Evolutionary conservation across 805 yeast genomes (phyloP), one percentile per base, ranked within the genome.

Genomic region (Wickerhamiella azyma): DNA sequence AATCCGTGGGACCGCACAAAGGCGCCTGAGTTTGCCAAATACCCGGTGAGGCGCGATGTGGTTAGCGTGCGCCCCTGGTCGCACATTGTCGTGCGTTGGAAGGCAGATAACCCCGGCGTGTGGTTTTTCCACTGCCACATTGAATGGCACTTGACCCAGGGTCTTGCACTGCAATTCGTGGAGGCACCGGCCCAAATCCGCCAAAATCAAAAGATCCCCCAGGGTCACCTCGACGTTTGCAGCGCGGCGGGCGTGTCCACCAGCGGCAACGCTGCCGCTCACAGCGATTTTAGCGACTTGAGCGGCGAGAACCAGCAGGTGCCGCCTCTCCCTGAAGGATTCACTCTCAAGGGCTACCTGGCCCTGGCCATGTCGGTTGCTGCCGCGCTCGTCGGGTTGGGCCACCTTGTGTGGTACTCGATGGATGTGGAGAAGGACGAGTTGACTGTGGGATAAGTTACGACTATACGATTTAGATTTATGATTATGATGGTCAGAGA

Each of bases 61-160:
- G 66, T 81, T 9, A 79, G 77, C 56, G 85, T 83, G 40, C 74
- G 77, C 60, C 86, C 94, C 24, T 84, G 82, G 60, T 86, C 96
- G 2, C 80, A 84, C 67, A 72, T 86, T 59, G 88, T 85, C 26
- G 59, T 89, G 52, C 76, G 97, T 61, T 89, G 88, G 72, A 75
- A 74, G 59, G 94, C 97, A 45, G 79, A 82, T 62, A 92, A 92
- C 64, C 98, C 97, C 26, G 98, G 98, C 69, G 88, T 88, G 38
- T 89, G 97, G 98, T 76, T 79, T 64, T 92, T 92, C 92, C 98
- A 89, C 68, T 89, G 98, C 68, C 98, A 89, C 63, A 81, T 92
- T 58, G 97, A 92, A 63, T 89, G 98, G 98, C 98, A 92, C 69
- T 74, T 89, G 71, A 74, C 79, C 58, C 97, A 92, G 70, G 98